These are phyloP conservation scores for Xylaria sp. DNA, from an alignment of 2,329 filamentous ascomycete species.

Conservation along the genomic window DNA sequence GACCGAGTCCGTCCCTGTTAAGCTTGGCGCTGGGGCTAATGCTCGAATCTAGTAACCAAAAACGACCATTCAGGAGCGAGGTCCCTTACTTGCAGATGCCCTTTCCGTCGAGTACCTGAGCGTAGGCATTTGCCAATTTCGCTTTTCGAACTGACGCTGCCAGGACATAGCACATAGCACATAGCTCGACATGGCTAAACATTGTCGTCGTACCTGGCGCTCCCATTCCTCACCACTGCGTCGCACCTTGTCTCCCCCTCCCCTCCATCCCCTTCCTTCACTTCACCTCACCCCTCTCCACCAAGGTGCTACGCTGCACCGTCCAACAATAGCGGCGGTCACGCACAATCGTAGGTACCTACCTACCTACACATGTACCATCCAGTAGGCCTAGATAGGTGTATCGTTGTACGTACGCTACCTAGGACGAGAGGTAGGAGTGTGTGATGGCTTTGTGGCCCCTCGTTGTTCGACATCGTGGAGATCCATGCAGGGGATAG, in stretches of 20 bases:
- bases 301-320: neutral
- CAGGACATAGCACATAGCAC: neutral
- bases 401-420: neutral
- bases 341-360: conserved; percentile 1
- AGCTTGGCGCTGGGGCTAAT: conserved; percentile 12
- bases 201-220: neutral
- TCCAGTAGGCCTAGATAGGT: neutral
- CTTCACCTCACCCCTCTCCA: neutral
- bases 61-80: conserved; percentile 26
- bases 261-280: neutral
- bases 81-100: conserved; percentile 32
- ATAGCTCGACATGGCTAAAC: neutral
- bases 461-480: conserved; percentile 28
- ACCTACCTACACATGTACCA: no score
- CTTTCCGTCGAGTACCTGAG: conserved; percentile 23
- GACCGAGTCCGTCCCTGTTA: conserved; percentile 8
- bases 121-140: conserved; percentile 25
- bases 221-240: neutral
- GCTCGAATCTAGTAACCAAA: conserved; percentile 13
- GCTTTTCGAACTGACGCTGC: neutral
- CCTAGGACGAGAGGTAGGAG: neutral
- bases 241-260: neutral
- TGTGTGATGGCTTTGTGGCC: conserved; percentile 18
- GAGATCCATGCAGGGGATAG: conserved; percentile 4
- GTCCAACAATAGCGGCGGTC: neutral